These are phyloP conservation scores for Pyronema omphalodes DNA, from an alignment of 495 filamentous ascomycete genomes.

Conservation along the genomic window DNA sequence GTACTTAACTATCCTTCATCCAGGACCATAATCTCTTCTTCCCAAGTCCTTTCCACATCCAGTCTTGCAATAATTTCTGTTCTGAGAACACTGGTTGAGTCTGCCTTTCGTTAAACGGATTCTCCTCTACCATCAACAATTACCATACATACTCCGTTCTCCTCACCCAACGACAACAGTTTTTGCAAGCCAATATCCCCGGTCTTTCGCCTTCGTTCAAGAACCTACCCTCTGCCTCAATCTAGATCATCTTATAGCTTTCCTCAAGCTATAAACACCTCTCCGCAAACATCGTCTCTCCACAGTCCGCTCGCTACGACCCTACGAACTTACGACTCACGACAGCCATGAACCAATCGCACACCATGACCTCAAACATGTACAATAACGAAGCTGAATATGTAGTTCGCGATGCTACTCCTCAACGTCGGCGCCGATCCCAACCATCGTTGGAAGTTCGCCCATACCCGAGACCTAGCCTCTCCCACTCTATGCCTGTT, in stretches of 20 bases:
- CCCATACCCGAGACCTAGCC: neutral
- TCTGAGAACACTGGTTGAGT: neutral
- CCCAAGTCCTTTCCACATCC: neutral
- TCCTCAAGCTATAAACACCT: neutral
- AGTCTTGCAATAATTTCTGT: neutral
- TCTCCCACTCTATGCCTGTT: neutral
- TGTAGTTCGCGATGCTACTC: neutral
- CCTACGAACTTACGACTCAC: neutral
- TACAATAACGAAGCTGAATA: neutral
- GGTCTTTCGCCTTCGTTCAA: constrained; percentile 5
- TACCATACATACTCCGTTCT: too few relatives aligned
- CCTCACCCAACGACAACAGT: neutral
- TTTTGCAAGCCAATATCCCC: constrained; percentile 18
- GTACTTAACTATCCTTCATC: neutral
- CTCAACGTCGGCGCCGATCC: neutral
- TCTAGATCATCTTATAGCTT: neutral
- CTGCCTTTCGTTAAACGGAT: neutral
- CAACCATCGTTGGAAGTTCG: neutral
- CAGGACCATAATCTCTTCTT: neutral
- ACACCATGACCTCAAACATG: neutral
- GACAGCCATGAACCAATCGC: neutral
- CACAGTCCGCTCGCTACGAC: neutral
- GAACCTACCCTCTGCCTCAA: constrained; percentile 12
- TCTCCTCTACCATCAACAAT: neutral
- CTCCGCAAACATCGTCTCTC: neutral